Percentiles rank a stretch among this genome's conserved stretches.
These are phyloP conservation scores for Cornus kousa DNA, from an alignment of 148 eudicot species.

Conservation along the genomic window DNA sequence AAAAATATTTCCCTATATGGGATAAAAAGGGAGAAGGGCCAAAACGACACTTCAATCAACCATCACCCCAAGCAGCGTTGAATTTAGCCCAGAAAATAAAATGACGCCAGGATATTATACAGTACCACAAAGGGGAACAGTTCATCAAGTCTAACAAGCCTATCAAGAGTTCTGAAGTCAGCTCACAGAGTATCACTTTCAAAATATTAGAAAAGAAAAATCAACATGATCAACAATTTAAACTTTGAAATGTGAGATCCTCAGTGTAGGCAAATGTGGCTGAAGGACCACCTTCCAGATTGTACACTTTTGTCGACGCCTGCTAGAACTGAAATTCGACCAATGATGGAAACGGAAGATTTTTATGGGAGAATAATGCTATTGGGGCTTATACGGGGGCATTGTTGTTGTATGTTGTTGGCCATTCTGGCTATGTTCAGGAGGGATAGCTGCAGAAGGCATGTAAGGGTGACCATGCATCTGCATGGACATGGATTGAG, in stretches of 20 bases:
- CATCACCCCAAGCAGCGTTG: not conserved
- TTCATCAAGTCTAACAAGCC: not conserved
- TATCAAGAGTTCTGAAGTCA: not conserved
- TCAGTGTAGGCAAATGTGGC: not conserved
- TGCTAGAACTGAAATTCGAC: not conserved
- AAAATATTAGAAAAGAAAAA: not conserved
- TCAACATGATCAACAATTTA: not conserved
- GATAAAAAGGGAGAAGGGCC: not conserved
- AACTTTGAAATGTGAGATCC: not conserved
- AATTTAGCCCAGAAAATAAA: not conserved
- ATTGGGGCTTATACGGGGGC: constrained; percentile 43
- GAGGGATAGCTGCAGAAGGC: constrained; percentile 39
- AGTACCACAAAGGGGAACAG: not conserved
- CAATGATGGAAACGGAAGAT: not conserved
- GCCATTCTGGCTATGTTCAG: constrained; percentile 46
- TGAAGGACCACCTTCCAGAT: not conserved
- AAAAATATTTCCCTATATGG: not conserved
- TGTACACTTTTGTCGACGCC: not conserved
- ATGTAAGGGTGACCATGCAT: constrained; percentile 65
- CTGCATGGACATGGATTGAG: constrained; percentile 55
- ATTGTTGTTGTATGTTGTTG: constrained; percentile 34
- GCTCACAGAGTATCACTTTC: not conserved
- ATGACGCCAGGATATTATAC: not conserved
- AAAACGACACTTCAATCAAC: not conserved
- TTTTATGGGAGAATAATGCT: not conserved